Percentiles rank a stretch among this genome's conserved stretches.
Conservation (phyloP, 1,139 yeast species). For the Suhomyces choctaworum region DNA sequence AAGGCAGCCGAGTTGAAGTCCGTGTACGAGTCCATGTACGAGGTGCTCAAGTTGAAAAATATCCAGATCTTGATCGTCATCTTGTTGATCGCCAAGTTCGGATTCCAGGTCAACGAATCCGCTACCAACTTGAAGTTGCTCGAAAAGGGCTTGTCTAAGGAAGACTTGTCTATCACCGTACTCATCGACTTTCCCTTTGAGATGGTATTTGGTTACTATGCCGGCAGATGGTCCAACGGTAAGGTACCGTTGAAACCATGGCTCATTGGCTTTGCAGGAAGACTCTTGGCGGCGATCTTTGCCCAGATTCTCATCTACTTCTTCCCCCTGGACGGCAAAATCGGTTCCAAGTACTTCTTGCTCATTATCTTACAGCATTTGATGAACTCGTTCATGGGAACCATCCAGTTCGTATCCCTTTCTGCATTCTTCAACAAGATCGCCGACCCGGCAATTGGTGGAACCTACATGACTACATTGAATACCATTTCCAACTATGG, state of each 20-base stretch:
- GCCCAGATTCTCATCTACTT: constrained; percentile 73
- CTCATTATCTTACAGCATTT: constrained; percentile 80
- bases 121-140: constrained; percentile 88
- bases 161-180: constrained; percentile 90
- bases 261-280: constrained; percentile 86
- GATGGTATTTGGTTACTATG: constrained; percentile 90
- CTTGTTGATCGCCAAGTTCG: constrained; percentile 80
- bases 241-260: constrained; percentile 76
- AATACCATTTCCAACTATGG: constrained; percentile 93
- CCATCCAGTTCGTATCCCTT: constrained; percentile 91
- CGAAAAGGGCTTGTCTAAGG: constrained; percentile 93
- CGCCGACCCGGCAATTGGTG: constrained; percentile 95
- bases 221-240: constrained; percentile 92
- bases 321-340: constrained; percentile 64
- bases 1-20: constrained; percentile 33
- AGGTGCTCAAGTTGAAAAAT: constrained; percentile 72
- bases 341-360: constrained; percentile 55
- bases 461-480: constrained; percentile 95
- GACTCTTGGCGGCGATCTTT: constrained; percentile 70
- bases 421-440: constrained; percentile 94
- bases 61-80: constrained; percentile 74
- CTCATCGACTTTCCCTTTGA: constrained; percentile 95
- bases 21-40: constrained; percentile 76
- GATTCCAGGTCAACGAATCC: constrained; percentile 94
- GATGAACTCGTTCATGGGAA: constrained; percentile 86